These are phyloP conservation scores for Aspergillus sp. DNA, from an alignment of 2,329 filamentous ascomycete species.

Conservation along the genomic window DNA sequence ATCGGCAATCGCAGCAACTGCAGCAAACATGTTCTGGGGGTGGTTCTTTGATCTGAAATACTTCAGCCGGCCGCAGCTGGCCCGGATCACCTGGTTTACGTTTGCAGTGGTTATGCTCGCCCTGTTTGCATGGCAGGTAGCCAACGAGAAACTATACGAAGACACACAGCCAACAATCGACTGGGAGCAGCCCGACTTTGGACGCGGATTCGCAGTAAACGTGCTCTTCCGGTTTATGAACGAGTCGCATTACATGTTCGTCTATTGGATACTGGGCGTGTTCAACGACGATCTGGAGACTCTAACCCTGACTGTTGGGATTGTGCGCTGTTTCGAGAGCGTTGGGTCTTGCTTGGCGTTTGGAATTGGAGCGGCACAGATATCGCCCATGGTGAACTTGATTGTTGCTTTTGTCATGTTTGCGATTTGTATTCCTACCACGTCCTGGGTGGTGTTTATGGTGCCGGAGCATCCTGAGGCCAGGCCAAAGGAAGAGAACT, in stretches of 20 bases:
- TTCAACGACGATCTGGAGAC: slow-evolving; percentile 11
- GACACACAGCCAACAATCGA: slow-evolving; percentile 4
- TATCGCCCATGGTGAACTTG: slow-evolving; percentile 7
- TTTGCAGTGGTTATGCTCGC: slow-evolving; percentile 5
- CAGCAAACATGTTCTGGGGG: slow-evolving; percentile 10
- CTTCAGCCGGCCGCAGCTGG: slow-evolving; percentile 1
- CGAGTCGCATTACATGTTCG: slow-evolving; percentile 11
- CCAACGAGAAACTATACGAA: slow-evolving; percentile 9
- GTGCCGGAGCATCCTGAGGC: slow-evolving; percentile 6
- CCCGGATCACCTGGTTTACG: slow-evolving; percentile 7
- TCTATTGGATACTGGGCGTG: slow-evolving; percentile 7
- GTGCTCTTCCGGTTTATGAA: slow-evolving; percentile 10
- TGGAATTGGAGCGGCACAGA: slow-evolving; percentile 6
- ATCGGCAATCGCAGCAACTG: slow-evolving; percentile 1
- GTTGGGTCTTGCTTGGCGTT: slow-evolving; percentile 6
- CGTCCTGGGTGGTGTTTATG: slow-evolving; percentile 10
- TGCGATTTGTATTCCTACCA: slow-evolving; percentile 3
- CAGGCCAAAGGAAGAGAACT: not conserved
- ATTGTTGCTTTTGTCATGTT: slow-evolving; percentile 11
- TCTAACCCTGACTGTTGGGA: slow-evolving; percentile 5
- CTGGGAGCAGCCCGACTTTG: slow-evolving; percentile 3
- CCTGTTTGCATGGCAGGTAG: slow-evolving; percentile 1
- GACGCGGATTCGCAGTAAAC: slow-evolving; percentile 6
- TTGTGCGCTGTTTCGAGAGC: slow-evolving; percentile 12
- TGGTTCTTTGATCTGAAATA: slow-evolving; percentile 4